A percentile compares a stretch with the other conserved stretches of the same genome.
Evolutionary conservation across 139 green algal species (phyloP).

Genomic region (Closterium sp.): DNA sequence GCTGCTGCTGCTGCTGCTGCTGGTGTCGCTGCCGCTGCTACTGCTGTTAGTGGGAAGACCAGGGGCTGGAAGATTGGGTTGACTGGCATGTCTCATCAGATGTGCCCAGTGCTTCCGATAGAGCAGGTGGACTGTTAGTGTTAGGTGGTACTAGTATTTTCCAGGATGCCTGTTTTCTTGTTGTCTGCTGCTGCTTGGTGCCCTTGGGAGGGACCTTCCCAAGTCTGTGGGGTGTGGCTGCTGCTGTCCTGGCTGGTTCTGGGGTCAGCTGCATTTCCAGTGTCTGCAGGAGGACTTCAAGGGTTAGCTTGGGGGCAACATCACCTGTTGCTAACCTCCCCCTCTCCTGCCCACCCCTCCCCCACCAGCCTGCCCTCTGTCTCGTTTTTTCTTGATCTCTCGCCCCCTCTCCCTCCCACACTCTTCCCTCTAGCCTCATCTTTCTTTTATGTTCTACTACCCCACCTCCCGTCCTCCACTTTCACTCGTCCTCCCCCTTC

Average conservation of each 20-base stretch:
- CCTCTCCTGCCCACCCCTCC: neutral
- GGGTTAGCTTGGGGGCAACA: neutral
- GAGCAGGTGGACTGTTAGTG: neutral
- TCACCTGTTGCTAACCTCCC: neutral
- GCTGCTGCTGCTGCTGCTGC: too few relatives aligned
- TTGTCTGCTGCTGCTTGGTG: neutral
- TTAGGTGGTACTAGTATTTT: neutral
- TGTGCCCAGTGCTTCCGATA: neutral
- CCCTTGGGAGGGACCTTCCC: too few relatives aligned
- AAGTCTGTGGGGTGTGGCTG: too few relatives aligned
- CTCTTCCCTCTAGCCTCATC: neutral
- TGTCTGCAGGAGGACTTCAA: neutral
- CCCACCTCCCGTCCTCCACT: too few relatives aligned
- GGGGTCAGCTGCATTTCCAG: neutral
- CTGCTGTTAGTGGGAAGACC: neutral
- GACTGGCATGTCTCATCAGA: neutral
- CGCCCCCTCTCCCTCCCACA: too few relatives aligned
- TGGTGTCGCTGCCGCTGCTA: neutral
- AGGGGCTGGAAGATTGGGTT: too few relatives aligned
- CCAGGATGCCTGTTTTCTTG: neutral
- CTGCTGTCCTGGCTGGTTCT: neutral
- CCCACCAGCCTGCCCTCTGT: too few relatives aligned
- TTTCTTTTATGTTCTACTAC: neutral
- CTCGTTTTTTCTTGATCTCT: neutral
- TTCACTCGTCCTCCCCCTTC: too few relatives aligned